Conservation (phyloP, 2,329 filamentous ascomycete species). For the Coniochaeta sp. region DNA sequence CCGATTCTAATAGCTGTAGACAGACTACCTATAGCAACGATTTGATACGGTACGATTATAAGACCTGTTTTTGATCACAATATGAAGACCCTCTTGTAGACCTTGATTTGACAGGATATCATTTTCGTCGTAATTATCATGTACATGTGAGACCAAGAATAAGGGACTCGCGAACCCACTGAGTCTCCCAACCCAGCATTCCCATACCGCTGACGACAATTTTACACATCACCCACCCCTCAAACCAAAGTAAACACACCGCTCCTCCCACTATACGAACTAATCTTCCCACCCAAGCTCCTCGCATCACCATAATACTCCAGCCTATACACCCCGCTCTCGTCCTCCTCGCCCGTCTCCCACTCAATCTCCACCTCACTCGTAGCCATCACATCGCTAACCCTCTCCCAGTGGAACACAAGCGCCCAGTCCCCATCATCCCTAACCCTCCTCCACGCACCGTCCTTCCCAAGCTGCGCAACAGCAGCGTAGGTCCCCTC, state of each 20-base stretch:
- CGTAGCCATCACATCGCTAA: conserved; percentile 60
- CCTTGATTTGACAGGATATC: too few species aligned
- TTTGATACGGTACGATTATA: too few species aligned
- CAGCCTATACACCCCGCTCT: conserved; percentile 65
- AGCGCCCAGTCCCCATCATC: conserved; percentile 80
- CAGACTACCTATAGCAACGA: too few species aligned
- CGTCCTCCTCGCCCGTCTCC: conserved; percentile 60
- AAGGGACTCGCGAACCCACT: too few species aligned
- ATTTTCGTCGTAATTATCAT: too few species aligned
- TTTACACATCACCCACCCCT: background rate
- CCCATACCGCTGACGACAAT: too few species aligned
- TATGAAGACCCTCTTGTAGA: too few species aligned
- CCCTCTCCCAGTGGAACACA: conserved; percentile 72
- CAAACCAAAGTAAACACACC: conserved; percentile 38
- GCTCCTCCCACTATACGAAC: conserved; percentile 63
- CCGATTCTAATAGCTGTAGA: background rate
- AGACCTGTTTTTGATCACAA: too few species aligned
- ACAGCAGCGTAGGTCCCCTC: conserved; percentile 73
- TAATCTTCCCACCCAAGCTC: conserved; percentile 52
- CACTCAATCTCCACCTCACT: conserved; percentile 76
- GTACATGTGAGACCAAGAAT: too few species aligned
- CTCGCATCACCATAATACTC: conserved; percentile 83
- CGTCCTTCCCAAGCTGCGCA: conserved; percentile 48
- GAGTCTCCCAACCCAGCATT: too few species aligned
- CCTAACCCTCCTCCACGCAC: conserved; percentile 58